phyloP scores from a whole-genome alignment of 2,329 filamentous ascomycete species.

The Beauveria bassiana region DNA sequence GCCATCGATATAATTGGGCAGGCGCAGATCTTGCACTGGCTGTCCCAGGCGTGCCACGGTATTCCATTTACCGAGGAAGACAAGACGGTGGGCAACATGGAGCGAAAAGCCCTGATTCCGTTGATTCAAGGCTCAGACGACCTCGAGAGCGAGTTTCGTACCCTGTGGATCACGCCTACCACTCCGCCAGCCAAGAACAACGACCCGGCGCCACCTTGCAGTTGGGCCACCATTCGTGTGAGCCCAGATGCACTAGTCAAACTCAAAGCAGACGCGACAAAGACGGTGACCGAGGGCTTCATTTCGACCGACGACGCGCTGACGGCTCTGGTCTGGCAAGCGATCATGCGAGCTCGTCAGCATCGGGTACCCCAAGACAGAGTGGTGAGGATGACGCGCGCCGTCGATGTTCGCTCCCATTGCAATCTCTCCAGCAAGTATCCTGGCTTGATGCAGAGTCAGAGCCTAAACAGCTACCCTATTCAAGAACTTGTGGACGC shows the following conservation, averaged over 20 bases:
- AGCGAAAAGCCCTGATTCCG: not conserved
- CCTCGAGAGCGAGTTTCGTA: not conserved
- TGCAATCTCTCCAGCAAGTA: constrained; percentile 36
- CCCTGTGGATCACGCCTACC: not conserved
- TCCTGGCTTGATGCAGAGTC: constrained; percentile 39
- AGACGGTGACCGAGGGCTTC: not conserved
- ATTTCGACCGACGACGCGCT: not conserved
- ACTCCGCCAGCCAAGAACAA: not conserved
- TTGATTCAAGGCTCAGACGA: not conserved
- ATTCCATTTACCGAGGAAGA: not conserved
- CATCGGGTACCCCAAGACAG: constrained; percentile 21
- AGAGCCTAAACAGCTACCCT: constrained; percentile 31
- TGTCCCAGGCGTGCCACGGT: constrained; percentile 40
- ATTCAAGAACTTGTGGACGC: constrained; percentile 22
- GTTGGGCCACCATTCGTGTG: not conserved
- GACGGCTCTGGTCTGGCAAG: not conserved
- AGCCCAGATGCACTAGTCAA: not conserved
- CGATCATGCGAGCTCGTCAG: constrained; percentile 27
- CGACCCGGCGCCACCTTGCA: not conserved
- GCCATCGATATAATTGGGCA: constrained; percentile 45
- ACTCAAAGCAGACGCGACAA: not conserved
- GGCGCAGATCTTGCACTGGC: constrained; percentile 35
- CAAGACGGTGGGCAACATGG: not conserved
- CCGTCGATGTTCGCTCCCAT: constrained; percentile 38
- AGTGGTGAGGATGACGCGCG: constrained; percentile 33